phyloP scores from a whole-genome alignment of 2,329 filamentous ascomycete species.

The Nectriaceae sp. region DNA sequence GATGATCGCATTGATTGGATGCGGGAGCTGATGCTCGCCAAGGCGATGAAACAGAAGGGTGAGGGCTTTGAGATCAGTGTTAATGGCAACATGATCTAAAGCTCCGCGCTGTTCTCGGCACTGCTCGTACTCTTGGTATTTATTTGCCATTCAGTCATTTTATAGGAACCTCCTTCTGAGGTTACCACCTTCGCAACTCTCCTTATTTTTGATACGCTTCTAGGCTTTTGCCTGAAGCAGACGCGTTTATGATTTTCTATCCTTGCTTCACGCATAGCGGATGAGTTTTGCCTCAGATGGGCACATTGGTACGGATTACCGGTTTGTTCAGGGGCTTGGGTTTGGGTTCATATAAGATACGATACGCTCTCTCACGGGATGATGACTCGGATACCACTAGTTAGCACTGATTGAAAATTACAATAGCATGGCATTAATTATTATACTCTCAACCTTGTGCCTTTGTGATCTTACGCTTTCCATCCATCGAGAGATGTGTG shows the following conservation, averaged over 20 bases:
- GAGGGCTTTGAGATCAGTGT: conserved; percentile 82
- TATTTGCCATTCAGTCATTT: no score
- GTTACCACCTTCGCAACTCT: neutral
- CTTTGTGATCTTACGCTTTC: no score
- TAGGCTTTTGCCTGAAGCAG: neutral
- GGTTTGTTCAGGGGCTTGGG: neutral
- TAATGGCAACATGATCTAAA: conserved; percentile 74
- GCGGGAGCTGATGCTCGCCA: conserved; percentile 88
- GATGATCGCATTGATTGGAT: conserved; percentile 98
- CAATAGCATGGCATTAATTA: no score
- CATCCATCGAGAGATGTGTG: no score
- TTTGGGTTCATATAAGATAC: neutral
- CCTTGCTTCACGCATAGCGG: neutral
- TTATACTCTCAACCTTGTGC: no score
- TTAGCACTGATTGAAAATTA: no score
- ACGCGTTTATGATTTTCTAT: neutral
- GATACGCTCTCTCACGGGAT: conserved; percentile 10
- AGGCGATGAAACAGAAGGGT: conserved; percentile 81
- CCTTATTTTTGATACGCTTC: neutral
- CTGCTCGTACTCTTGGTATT: no score
- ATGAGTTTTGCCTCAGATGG: neutral
- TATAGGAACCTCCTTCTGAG: neutral
- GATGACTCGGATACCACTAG: conserved; percentile 27
- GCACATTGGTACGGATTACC: neutral
- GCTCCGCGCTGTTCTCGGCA: no score